Base-by-base conservation (phyloP, 345 rosid species). In the Salix arbutifolia region DNA sequence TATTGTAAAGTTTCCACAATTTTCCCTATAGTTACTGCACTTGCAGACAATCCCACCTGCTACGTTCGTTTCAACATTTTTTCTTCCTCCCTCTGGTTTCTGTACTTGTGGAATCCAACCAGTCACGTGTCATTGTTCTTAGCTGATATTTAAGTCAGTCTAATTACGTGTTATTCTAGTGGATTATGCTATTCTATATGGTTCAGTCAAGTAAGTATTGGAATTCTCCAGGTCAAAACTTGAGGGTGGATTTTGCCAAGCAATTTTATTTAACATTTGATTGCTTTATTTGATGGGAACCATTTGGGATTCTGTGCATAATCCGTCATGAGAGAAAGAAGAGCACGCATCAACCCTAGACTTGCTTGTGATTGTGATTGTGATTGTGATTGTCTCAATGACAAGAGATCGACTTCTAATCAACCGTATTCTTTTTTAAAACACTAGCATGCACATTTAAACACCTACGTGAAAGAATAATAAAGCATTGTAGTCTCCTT, bases 1-100 rank as follows among this genome's bases (percentile, higher is more conserved):
- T 67, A 79, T 52, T 85, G 84, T 86, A 85, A 83, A 88, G 85
- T 74, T 78, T 38, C 70, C 26, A 58, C 65, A 17, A 8, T 65
- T 50, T 13, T 17, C 6, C 37, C 10, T 37, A 40, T 58, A 26
- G 64, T 58, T 58, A 1, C 64, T 58, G 64, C 26, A 58, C 28
- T 58, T n/a, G 64, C 64, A 58, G 64, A 58, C 4, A 31, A 23
- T 58, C 25, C 64, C 64, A 30, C 38, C 67, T 30, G 67, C 30
- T 65, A 11, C 64, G 23, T 23, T n/a, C 23, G 64, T 9, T 23
- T 58, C 64, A n/a, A 9, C 64, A 8, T 58, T 58, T 58, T n/a
- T 23, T 4, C 28, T 58, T 23, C 64, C 28, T 58, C 64, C 14
- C 14, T 10, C 64, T 37, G 38, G 33, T 44, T 42, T 76, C 30